Base-by-base conservation (phyloP, 2,329 filamentous ascomycete genomes). In the Mycosphaerelloides madeirae region DNA sequence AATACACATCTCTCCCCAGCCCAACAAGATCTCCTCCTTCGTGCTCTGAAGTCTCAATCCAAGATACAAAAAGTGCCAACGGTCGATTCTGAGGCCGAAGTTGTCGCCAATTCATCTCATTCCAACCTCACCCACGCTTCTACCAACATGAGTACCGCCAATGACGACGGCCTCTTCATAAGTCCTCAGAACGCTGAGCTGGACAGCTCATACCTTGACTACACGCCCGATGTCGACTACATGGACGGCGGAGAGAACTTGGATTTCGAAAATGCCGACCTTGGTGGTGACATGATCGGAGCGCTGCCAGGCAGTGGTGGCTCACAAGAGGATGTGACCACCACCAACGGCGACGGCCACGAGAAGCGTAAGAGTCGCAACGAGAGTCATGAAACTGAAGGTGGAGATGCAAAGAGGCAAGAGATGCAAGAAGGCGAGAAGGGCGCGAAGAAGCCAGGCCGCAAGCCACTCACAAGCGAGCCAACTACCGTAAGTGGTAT, bases 391-490 rank as follows among this genome's bases (percentile, higher is more conserved):
- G 72, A 81, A 1, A 84, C 85, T 5, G 85, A 76, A n/a, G 72
- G 71, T 20, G 77, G 76, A 34, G 80, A 80, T 54, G 80, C 81
- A 46, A 93, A 90, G 73, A 80, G 88, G 53, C 80, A 86, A 48
- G 89, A 95, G 68, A 80, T 87, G 50, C 80, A 85, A 48, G 89
- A 95, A 67, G 81, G 84, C 46, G 83, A 88, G 44, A 95, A 93
- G 69, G 76, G 83, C 33, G 81, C 87, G 18, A 97, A 97, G 80
- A 98, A 97, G 71, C 91, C 93, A 3, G 93, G 93, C 39, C 81
- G 93, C 52, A 98, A 98, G 75, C 93, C 91, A 15, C 75, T 97
- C 60, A 97, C 88, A 37, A 94, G 87, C 16, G 93, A 97, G 68
- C 93, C 93, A 18, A 97, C 87, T 57, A 93, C 90, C 56, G 91